Conservation (phyloP, 2,329 filamentous ascomycete species). For the Pseudogymnoascus sp. region DNA sequence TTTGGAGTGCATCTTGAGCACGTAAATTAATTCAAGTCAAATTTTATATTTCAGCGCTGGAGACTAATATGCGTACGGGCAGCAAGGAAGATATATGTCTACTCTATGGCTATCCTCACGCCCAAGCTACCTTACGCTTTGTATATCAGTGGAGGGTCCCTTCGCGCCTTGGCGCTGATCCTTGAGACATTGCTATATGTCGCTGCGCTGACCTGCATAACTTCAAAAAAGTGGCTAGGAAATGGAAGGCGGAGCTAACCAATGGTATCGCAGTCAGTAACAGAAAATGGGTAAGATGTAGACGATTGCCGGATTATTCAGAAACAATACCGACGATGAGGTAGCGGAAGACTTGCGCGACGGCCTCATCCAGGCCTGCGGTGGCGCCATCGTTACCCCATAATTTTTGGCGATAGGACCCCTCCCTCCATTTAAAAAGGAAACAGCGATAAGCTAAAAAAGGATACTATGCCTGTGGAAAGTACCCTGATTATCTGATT, state of each 20-base stretch:
- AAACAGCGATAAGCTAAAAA: not conserved
- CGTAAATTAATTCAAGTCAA: not conserved
- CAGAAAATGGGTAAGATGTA: not conserved
- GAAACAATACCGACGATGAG: not conserved
- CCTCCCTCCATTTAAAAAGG: not conserved
- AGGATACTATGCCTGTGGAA: not conserved
- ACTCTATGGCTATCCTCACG: not conserved
- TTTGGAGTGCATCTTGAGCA: conserved; percentile 14
- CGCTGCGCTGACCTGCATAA: not conserved
- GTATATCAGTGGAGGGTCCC: not conserved
- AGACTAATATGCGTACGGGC: not conserved
- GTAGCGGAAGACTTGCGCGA: not conserved
- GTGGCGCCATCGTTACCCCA: not conserved
- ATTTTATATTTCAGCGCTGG: not conserved
- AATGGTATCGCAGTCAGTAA: not conserved
- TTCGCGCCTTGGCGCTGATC: not conserved
- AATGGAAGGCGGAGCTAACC: not conserved
- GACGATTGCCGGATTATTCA: not conserved
- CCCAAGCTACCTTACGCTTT: not conserved
- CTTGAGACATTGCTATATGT: not conserved
- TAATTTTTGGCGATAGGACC: not conserved
- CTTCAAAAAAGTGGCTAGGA: not conserved
- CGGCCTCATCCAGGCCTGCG: not conserved
- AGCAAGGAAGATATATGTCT: not conserved
- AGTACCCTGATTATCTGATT: not conserved